Conservation (phyloP, 768 basidiomycete genomes). For the Saitozyma podzolica region DNA sequence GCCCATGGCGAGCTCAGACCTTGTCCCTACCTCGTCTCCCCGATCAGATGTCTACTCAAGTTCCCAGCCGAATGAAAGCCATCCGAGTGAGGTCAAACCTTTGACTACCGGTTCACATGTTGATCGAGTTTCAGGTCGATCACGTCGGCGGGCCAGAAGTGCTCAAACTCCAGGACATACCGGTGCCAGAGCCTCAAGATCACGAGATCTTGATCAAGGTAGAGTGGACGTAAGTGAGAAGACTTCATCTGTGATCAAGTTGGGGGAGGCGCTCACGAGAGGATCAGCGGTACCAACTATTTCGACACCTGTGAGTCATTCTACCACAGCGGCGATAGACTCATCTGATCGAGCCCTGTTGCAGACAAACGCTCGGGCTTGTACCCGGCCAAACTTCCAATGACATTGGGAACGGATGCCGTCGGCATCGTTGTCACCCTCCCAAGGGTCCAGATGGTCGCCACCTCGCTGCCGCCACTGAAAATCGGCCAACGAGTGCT, state of each 20-base stretch:
- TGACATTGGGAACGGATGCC: constrained; percentile 72
- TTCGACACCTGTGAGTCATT: constrained; percentile 53
- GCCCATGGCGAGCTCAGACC: too few species aligned
- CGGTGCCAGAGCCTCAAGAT: constrained; percentile 66
- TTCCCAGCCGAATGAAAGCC: constrained; percentile 64
- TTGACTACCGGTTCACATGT: neutral
- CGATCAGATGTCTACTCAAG: constrained; percentile 6
- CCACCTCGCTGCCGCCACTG: constrained; percentile 66
- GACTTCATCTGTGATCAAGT: constrained; percentile 16
- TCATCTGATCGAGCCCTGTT: constrained; percentile 4
- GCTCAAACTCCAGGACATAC: constrained; percentile 55
- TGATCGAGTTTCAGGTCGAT: constrained; percentile 56
- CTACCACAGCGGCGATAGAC: neutral
- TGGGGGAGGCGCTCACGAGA: constrained; percentile 1
- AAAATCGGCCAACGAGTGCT: constrained; percentile 71
- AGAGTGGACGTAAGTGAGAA: constrained; percentile 49
- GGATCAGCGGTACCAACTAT: constrained; percentile 66
- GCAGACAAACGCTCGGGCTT: constrained; percentile 67
- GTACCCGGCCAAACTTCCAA: constrained; percentile 54
- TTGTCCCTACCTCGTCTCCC: too few species aligned
- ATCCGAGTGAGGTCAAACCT: constrained; percentile 54
- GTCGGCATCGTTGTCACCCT: constrained; percentile 74
- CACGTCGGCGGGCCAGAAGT: constrained; percentile 77
- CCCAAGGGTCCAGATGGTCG: constrained; percentile 65
- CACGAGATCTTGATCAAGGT: constrained; percentile 57